A percentile compares a stretch with the other conserved stretches of the same genome.
These are phyloP conservation scores for Candida berthetii DNA, from an alignment of 805 yeast genomes.

Conservation along the genomic window DNA sequence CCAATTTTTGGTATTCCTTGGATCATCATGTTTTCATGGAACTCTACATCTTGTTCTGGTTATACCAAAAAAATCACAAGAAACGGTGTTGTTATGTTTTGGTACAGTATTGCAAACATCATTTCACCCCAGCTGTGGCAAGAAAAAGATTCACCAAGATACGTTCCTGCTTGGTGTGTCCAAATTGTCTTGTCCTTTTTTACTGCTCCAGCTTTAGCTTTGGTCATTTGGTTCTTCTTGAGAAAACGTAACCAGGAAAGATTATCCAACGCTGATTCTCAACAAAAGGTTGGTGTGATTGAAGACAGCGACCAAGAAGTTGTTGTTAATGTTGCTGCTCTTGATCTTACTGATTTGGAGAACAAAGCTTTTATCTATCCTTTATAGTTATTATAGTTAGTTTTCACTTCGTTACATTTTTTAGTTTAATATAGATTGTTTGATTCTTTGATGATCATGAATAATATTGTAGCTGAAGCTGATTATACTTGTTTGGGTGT, in stretches of 20 bases:
- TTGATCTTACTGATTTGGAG: slow-evolving; percentile 41
- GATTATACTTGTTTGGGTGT: no score
- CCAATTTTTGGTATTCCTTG: slow-evolving; percentile 32
- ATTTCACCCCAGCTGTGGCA: slow-evolving; percentile 43
- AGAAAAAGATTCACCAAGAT: slow-evolving; percentile 30
- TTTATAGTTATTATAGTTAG: not conserved
- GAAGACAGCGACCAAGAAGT: slow-evolving; percentile 21
- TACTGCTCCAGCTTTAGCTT: slow-evolving; percentile 27
- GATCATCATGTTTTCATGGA: slow-evolving; percentile 20
- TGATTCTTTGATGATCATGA: no score
- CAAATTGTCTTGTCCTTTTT: slow-evolving; percentile 38
- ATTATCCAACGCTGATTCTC: slow-evolving; percentile 9
- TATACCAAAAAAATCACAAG: slow-evolving; percentile 38
- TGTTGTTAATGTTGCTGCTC: slow-evolving; percentile 25
- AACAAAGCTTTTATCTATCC: slow-evolving; percentile 41
- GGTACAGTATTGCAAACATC: slow-evolving; percentile 35
- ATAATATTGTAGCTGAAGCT: no score
- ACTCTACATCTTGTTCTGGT: slow-evolving; percentile 23
- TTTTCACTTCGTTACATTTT: no score
- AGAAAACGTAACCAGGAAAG: slow-evolving; percentile 38
- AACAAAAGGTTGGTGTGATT: slow-evolving; percentile 15
- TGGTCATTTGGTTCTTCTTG: slow-evolving; percentile 39
- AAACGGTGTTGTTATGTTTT: slow-evolving; percentile 28
- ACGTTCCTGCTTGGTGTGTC: slow-evolving; percentile 35
- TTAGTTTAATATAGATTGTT: not conserved